Evolutionary conservation across 1,139 yeast genomes (phyloP), one percentile per base, ranked within the genome.

Genomic region (Magnusiomyces sp.): DNA sequence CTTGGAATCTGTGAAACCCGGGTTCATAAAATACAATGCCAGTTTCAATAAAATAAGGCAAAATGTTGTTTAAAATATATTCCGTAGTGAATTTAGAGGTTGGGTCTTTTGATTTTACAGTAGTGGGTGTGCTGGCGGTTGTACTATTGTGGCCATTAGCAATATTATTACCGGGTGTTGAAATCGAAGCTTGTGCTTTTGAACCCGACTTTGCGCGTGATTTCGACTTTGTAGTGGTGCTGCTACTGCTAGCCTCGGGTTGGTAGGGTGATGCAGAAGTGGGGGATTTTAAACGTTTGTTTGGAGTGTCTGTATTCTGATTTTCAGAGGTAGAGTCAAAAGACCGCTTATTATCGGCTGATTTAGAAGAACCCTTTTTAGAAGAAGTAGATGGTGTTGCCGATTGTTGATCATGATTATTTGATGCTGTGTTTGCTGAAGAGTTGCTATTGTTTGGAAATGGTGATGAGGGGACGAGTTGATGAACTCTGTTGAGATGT

Each of bases 401-500:
- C n/a, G n/a, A n/a, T n/a, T n/a, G n/a, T n/a, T 32, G 9, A 32
- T 32, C 13, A 32, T 32, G 9, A 32, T 32, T 32, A 32, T n/a
- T 32, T 32, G 34, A 10, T 32, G 34, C 13, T 32, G 34, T 32
- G 9, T 9, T 16, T 9, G 40, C 16, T 36, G 40, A 11, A 36
- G 9, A 10, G 34, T 32, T 32, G 13, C 13, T 32, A 32, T 9
- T 40, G 11, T 7, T 19, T 43, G 17, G 43, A 19, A 29, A 27
- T 46, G 29, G 46, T 41, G 32, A 41, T 43, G 43, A 14, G 16
- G 51, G 49, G 32, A 45, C 7, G 16, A 52, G 45, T 23, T 49
- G 49, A 27, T 52, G 54, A 33, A 52, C 52, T 16, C 52, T 43
- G 34, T 48, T 47, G 20, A 52, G 40, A 37, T 52, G 54, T 9